Base-by-base conservation (phyloP, 2,329 filamentous ascomycete species). In the Passalora sequoiae region DNA sequence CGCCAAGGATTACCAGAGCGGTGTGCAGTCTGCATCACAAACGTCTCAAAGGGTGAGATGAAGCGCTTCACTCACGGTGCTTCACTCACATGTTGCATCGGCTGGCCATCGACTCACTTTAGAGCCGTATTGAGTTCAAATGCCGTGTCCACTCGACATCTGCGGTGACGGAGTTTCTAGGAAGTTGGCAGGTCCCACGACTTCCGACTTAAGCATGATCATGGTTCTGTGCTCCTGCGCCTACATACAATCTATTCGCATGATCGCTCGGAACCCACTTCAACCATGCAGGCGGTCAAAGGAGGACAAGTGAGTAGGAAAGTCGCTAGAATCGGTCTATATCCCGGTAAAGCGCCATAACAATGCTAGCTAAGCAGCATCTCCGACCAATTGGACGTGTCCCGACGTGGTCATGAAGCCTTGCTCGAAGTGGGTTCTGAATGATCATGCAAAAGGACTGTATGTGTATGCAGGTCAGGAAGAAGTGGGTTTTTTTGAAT, bases 1-100 rank as follows among this genome's bases (percentile, higher is more conserved):
- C 21, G 28, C 38, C 33, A 24, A 36, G 33, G 33, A 8, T 20
- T 22, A 29, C 2, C 17, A 38, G 9, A 24, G 38, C 38, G 38
- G 38, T 40, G 38, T 20, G 38, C 38, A 13, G 13, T 13, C 16
- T 4, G 15, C 13, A 20, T 17, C 16, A 13, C 36, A 20, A 25
- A 29, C 4, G 37, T n/a, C 6, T 19, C 25, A 10, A 27, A 36
- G 9, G 9, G 20, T 36, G 19, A 24, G 38, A 40, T 16, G 36
- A 32, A 32, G 20, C 27, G 20, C 38, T 31, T 19, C 17, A 24
- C 28, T 32, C 20, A 40, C 28, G 8, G 17, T 19, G 10, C 12
- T 8, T 13, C 28, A 22, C 17, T 40, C 17, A 40, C 38, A 40
- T 32, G 38, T 19, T 22, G 24, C 28, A 13, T 31, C 24, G 27